Evolutionary conservation across 1,284 basidiomycete genomes (phyloP).

Genomic region (Marasmius sp.): DNA sequence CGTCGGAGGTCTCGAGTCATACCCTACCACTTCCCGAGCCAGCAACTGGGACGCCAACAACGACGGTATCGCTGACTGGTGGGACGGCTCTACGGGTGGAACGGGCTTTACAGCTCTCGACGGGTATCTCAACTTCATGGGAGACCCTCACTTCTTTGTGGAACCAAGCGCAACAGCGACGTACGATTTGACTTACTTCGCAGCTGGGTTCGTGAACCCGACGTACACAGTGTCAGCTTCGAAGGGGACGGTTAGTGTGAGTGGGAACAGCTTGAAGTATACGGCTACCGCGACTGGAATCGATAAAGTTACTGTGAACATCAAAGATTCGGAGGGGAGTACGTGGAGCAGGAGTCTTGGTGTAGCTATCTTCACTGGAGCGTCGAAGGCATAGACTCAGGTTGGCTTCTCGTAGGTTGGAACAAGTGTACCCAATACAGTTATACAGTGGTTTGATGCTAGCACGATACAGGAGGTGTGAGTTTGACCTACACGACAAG

Average conservation of each 20-base stretch:
- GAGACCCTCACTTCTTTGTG: constrained; percentile 6
- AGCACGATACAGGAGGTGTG: too few relatives aligned
- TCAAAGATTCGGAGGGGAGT: not conserved
- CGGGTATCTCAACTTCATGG: constrained; percentile 11
- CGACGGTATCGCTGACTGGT: constrained; percentile 11
- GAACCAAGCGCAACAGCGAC: not conserved
- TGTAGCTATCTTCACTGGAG: not conserved
- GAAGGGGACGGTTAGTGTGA: not conserved
- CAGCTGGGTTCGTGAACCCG: not conserved
- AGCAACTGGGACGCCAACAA: not conserved
- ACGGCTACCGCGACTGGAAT: not conserved
- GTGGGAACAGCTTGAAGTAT: not conserved
- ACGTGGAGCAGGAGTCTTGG: not conserved
- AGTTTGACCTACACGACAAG: too few relatives aligned
- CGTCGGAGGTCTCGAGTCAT: constrained; percentile 7
- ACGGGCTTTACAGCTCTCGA: constrained; percentile 3
- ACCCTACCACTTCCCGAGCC: not conserved
- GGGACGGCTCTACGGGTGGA: constrained; percentile 9
- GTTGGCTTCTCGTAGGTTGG: too few relatives aligned
- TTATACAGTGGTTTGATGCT: too few relatives aligned
- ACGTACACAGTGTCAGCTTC: not conserved
- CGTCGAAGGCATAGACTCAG: not conserved
- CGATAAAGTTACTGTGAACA: not conserved
- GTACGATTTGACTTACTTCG: not conserved
- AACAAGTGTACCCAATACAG: too few relatives aligned